Base-by-base conservation (phyloP, 306 rosid species). In the Gastrolobium villosum region DNA sequence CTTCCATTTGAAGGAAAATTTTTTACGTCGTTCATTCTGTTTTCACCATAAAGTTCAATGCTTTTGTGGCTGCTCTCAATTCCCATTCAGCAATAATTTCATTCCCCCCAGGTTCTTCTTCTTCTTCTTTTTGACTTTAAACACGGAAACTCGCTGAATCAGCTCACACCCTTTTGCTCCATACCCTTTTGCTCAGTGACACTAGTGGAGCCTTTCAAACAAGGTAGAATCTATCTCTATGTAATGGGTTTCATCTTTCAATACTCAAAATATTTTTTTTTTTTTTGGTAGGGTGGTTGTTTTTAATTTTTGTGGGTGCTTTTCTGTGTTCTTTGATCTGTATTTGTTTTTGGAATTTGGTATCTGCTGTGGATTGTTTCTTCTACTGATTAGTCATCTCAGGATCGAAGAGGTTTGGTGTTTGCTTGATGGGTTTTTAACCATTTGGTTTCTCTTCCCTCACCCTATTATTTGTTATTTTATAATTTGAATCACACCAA, bases 131-230 rank as follows among this genome's bases (percentile, higher is more conserved):
- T 36, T 36, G 44, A 56, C 70, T 72, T 68, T 40, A 83, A 69
- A 70, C 76, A 70, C 69, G 62, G 59, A 76, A 53, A 56, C 78
- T 53, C 71, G 34, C 43, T 80, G 49, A 82, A 85, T 86, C 88
- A 72, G 41, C 79, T 53, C 64, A 56, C 34, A 81, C 90, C 86
- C 86, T 76, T 92, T 85, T n/a, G n/a, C n/a, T 85, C 65, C 77
- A 44, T n/a, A n/a, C n/a, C n/a, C n/a, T n/a, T n/a, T n/a, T n/a
- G n/a, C n/a, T n/a, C 60, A 55, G 40, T 85, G 57, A 78, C 84
- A 1, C 85, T 77, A 48, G 6, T 72, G 39, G 57, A 75, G 43
- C 59, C 79, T 72, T 79, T 45, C 63, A 54, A 7, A 14, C 65
- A 30, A 92, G 97, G 97, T 89, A 53, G 6, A 11, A 62, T 52